phyloP scores from a whole-genome alignment of 257 asterid species.

The Primulina tabacum region DNA sequence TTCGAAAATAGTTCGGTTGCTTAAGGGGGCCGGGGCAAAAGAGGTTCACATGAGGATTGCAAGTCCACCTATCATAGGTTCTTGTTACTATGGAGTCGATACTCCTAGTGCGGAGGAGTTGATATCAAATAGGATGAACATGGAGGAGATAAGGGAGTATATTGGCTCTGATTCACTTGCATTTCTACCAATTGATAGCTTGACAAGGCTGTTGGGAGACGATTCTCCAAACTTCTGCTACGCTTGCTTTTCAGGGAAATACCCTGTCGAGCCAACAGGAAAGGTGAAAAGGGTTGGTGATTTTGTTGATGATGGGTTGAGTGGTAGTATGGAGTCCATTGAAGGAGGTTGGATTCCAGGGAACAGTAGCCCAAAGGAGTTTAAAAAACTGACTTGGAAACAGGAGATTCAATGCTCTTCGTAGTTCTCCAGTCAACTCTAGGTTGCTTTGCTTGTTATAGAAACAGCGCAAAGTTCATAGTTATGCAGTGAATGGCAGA shows the following conservation, averaged over 20 bases:
- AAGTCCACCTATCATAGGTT: conserved; percentile 78
- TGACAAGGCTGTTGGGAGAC: conserved; percentile 42
- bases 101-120: conserved; percentile 75
- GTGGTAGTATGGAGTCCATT: conserved; percentile 52
- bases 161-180: conserved; percentile 89
- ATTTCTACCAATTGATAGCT: conserved; percentile 55
- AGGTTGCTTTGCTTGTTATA: conserved; percentile 6
- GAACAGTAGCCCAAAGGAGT: conserved; percentile 18
- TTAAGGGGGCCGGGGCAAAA: conserved; percentile 87
- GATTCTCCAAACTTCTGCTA: conserved; percentile 57
- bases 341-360: conserved; percentile 64
- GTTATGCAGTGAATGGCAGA: neutral
- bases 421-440: neutral
- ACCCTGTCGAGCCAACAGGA: conserved; percentile 73
- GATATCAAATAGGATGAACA: conserved; percentile 73
- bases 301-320: conserved; percentile 81
- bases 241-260: conserved; percentile 77
- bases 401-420: conserved; percentile 30
- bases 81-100: conserved; percentile 88
- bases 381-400: conserved; percentile 19
- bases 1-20: conserved; percentile 77
- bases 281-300: conserved; percentile 85
- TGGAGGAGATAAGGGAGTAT: conserved; percentile 67
- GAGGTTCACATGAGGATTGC: conserved; percentile 97
- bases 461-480: neutral